Evolutionary conservation across 192 early-diverging fungal species (phyloP).

Genomic region (Entomortierella beljakovae): DNA sequence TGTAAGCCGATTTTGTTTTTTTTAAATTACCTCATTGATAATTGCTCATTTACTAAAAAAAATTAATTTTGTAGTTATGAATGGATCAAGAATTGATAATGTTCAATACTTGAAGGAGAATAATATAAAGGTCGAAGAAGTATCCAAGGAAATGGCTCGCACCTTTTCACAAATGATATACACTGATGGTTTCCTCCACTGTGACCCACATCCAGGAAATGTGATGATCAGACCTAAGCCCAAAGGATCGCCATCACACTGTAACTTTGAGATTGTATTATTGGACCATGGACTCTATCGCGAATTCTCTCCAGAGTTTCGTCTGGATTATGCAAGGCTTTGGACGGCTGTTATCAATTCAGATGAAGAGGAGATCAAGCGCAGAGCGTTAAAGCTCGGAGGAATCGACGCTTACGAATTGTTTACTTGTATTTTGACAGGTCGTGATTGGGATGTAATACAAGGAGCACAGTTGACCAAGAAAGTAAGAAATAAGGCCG

Average conservation of each 20-base stretch:
- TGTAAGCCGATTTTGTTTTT: conserved; percentile 68
- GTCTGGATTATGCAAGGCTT: conserved; percentile 86
- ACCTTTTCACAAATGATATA: conserved; percentile 93
- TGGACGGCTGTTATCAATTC: conserved; percentile 86
- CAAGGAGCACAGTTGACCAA: conserved; percentile 75
- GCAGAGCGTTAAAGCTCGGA: conserved; percentile 69
- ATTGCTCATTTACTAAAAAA: no score
- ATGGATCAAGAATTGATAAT: conserved; percentile 78
- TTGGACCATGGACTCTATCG: conserved; percentile 93
- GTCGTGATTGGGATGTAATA: conserved; percentile 64
- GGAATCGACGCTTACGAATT: conserved; percentile 81
- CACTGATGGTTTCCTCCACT: conserved; percentile 85
- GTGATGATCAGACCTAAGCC: conserved; percentile 72
- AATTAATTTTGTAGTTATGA: conserved; percentile 36
- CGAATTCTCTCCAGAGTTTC: conserved; percentile 72
- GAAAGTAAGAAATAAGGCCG: conserved; percentile 31
- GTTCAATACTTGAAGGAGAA: conserved; percentile 72
- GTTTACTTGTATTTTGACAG: conserved; percentile 90
- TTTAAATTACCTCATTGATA: no score
- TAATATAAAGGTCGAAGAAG: conserved; percentile 75
- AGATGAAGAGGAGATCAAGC: conserved; percentile 74
- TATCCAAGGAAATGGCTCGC: conserved; percentile 79
- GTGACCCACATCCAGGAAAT: conserved; percentile 96
- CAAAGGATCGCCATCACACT: conserved; percentile 55
- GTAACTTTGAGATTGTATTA: conserved; percentile 89